Evolutionary conservation across 176 grass and related monocot genomes (phyloP), one percentile per base, ranked within the genome.

Genomic region (Bolboschoenus planiculmis): DNA sequence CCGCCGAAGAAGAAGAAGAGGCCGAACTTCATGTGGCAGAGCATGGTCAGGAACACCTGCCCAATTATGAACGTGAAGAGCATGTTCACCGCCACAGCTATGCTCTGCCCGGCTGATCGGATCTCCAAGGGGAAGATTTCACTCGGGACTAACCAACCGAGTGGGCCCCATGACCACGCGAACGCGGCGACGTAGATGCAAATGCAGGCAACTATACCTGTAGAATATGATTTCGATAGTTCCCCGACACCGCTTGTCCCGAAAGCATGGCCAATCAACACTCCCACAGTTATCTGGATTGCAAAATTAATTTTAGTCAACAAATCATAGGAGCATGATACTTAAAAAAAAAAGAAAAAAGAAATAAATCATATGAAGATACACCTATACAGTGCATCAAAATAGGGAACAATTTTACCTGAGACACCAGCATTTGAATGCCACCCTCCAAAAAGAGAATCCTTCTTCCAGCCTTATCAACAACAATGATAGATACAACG

Each of bases 1-100:
- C 78, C 54, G 10, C 24, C 54, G 1, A 80, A 80, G 90, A 95
- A 95, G 86, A 88, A 95, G 88, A 95, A 95, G 61, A 95, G 93
- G 0, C 90, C 93, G 31, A 95, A 95, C 81, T 92, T 95, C 40
- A 95, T n/a, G 60, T 82, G 82, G 84, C 90, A 95, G 7, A 95
- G 78, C 78, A 80, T 80, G 44, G 78, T 80, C 53, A 80, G 78
- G 54, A 80, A 80, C 11, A 80, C 5, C 35, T 80, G 78, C 36
- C 78, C 78, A 4, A 80, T 80, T 58, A 80, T 60, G 56, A 80
- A 80, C 4, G 78, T 80, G 78, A 80, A 80, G 54, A 80, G 33
- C 78, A 80, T 80, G 53, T 80, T 80, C 33, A 80, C 78, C 15
- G 78, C 33, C 30, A 80, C 78, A 10, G 40, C 39, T 42, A 80